These are phyloP conservation scores for Entelexis paramagnoliae DNA, from an alignment of 1,139 yeast species.

Conservation along the genomic window DNA sequence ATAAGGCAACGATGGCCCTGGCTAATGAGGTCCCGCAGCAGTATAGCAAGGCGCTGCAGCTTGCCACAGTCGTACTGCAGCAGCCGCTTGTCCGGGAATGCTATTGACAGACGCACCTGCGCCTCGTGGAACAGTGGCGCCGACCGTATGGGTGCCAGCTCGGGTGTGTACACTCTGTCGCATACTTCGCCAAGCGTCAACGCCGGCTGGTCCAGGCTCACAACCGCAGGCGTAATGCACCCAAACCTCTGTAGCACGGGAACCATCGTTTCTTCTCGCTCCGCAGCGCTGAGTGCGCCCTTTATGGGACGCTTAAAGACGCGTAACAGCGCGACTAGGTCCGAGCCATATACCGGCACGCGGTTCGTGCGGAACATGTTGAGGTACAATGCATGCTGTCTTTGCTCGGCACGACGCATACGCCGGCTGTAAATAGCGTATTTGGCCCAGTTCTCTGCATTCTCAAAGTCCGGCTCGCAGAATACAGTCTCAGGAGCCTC, in stretches of 20 bases:
- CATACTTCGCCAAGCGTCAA: conserved; percentile 38
- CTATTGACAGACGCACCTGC: conserved; percentile 81
- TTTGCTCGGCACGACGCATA: conserved; percentile 41
- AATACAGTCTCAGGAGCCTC: conserved; percentile 23
- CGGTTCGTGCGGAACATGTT: conserved; percentile 36
- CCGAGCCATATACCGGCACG: conserved; percentile 31
- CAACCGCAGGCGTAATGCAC: conserved; percentile 80
- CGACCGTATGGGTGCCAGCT: conserved; percentile 15
- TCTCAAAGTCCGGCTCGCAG: conserved; percentile 35
- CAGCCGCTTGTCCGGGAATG: conserved; percentile 89
- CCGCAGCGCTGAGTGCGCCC: conserved; percentile 34
- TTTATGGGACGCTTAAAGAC: conserved; percentile 12
- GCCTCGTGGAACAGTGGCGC: conserved; percentile 61
- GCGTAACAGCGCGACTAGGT: conserved; percentile 20
- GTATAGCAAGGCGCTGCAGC: conserved; percentile 66
- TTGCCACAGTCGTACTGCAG: conserved; percentile 96
- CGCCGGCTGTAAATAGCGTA: conserved; percentile 40
- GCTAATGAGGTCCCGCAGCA: conserved; percentile 67
- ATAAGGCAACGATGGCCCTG: conserved; percentile 90
- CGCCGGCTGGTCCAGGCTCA: conserved; percentile 63
- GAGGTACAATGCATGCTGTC: conserved; percentile 51
- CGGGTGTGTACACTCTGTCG: conserved; percentile 16
- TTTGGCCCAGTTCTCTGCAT: conserved; percentile 53
- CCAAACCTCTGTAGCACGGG: conserved; percentile 64
- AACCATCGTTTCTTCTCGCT: conserved; percentile 39